Base-by-base conservation (phyloP, 495 filamentous ascomycete species). In the Friedmanniomyces endolithicus region DNA sequence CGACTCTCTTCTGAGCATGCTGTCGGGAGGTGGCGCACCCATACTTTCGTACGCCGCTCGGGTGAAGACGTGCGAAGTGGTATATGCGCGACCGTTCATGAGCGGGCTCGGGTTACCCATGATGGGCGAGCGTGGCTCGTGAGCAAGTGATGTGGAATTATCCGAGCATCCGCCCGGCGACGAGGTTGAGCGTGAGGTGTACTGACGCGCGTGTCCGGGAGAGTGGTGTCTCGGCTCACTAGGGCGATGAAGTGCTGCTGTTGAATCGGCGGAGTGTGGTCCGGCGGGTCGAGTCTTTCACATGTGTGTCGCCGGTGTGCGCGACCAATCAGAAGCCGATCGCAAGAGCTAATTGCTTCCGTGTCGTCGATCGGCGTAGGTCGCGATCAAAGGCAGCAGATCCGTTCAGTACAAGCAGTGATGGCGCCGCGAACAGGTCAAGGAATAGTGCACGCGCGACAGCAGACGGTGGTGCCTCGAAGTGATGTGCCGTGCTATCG, bases 281-380 rank as follows among this genome's bases (percentile, higher is more conserved):
- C 27, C 27, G 9, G 20, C 24, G 6, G 50, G 11, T 52, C 11
- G n/a, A 24, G 7, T 19, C 17, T 16, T 14, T 41, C 37, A 41
- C 17, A 19, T 41, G 12, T 14, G 37, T n/a, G 6, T 41, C 6
- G 37, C 37, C 37, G 37, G 37, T n/a, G 16, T 41, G 50, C 34
- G 53, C 46, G 53, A 50, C 53, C 53, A 56, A 56, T 56, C 53
- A 56, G 53, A 56, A 11, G 16, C 12, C 47, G 53, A 56, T 14
- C 53, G 53, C 53, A 56, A 55, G n/a, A 19, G 51, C 2, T 20
- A 31, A 33, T 3, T 24, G 29, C 2, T 19, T 12, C 48, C 6
- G 31, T 17, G 16, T 52, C 33, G 35, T 29, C 2, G 1, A 17
- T 9, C 11, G 23, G 49, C 49, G 27, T 9, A 9, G 27, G 9